phyloP scores from a whole-genome alignment of 176 grass and related monocot species.

The Sorghum bicolor region Sorghum_bicolor_NCBIv3 NC_012872.2:65068001-65068500 shows the following conservation, averaged over 20 bases:
- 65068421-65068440: slow-evolving; percentile 1
- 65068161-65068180: background rate
- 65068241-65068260: background rate
- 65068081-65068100: background rate
- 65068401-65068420: background rate
- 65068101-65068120: background rate
- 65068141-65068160: background rate
- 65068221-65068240: background rate
- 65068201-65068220: background rate
- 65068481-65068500: background rate
- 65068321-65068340: background rate
- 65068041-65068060: background rate
- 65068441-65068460: background rate
- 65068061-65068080: background rate
- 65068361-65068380: background rate
- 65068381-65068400: background rate
- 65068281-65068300: background rate
- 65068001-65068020: background rate
- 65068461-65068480: slow-evolving; percentile 2
- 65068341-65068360: background rate
- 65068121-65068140: background rate
- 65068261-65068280: no score
- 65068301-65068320: background rate
- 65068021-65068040: background rate
- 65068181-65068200: background rate